Evolutionary conservation across 306 rosid species (phyloP).

Genomic region (Astragalus membranaceus): DNA sequence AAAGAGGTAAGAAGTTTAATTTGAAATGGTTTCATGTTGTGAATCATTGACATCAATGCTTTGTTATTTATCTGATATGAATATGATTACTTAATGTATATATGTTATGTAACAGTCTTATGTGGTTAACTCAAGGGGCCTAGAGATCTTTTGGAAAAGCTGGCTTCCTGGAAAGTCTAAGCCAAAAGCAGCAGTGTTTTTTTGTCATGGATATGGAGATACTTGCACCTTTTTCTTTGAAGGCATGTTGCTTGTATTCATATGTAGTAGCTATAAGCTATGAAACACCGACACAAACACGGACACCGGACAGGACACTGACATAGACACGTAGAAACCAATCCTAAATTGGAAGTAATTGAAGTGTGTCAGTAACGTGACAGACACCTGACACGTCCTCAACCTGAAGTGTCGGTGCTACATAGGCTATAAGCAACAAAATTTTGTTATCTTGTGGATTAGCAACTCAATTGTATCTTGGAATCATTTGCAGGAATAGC

Average conservation of each 20-base stretch:
- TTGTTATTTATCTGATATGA: constrained; percentile 4
- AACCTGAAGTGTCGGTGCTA: not conserved
- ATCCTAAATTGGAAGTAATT: no score
- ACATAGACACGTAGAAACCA: no score
- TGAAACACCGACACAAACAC: no score
- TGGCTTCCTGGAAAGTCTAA: constrained; percentile 64
- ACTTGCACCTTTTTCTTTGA: constrained; percentile 94
- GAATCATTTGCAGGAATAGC: constrained; percentile 63
- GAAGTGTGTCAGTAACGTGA: no score
- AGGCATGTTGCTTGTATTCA: constrained; percentile 50
- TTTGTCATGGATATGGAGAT: constrained; percentile 93
- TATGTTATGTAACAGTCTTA: constrained; percentile 49
- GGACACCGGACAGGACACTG: no score
- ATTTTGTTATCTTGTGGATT: not conserved
- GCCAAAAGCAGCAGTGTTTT: constrained; percentile 71
- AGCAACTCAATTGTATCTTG: constrained; percentile 2
- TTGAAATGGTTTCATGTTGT: not conserved
- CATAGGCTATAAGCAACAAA: not conserved
- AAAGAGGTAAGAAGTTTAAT: constrained; percentile 53
- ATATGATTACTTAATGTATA: not conserved
- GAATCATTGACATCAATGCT: not conserved
- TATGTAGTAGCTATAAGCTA: no score
- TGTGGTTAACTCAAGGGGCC: constrained; percentile 64
- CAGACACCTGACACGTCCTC: no score
- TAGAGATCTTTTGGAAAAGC: constrained; percentile 68